Evolutionary conservation across 768 basidiomycete species (phyloP).

Genomic region (Hortiboletus campestris): DNA sequence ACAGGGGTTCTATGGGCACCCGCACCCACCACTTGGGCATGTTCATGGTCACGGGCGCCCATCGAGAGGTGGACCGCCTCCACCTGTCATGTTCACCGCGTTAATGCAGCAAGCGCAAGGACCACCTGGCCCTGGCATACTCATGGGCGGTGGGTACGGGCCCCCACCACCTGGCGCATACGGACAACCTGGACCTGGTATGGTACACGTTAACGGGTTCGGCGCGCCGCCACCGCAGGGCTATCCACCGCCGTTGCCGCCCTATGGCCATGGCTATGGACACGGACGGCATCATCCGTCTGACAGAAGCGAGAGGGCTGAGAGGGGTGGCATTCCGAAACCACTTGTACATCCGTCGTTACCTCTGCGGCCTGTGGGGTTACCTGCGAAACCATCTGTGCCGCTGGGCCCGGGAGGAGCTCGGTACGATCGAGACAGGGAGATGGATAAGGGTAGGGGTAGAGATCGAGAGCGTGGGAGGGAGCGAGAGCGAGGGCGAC

Average conservation of each 20-base stretch:
- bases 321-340: slow-evolving; percentile 4
- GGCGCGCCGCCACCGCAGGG: slow-evolving; percentile 11
- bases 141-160: slow-evolving; percentile 14
- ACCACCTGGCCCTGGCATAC: slow-evolving; percentile 7
- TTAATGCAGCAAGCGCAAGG: slow-evolving; percentile 29
- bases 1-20: slow-evolving; percentile 28
- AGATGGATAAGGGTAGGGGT: slow-evolving; percentile 4
- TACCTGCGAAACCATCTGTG: slow-evolving; percentile 20
- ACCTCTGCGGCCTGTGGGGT: slow-evolving; percentile 17
- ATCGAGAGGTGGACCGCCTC: slow-evolving; percentile 27
- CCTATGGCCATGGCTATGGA: slow-evolving; percentile 12
- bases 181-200: slow-evolving; percentile 9
- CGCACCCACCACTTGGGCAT: slow-evolving; percentile 29
- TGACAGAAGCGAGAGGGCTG: slow-evolving; percentile 18
- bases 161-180: slow-evolving; percentile 13
- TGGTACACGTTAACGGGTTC: slow-evolving; percentile 17
- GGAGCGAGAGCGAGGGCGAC: slow-evolving; percentile 19
- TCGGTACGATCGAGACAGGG: slow-evolving; percentile 21
- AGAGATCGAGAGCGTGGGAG: slow-evolving; percentile 13
- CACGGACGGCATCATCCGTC: slow-evolving; percentile 9
- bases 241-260: slow-evolving; percentile 19
- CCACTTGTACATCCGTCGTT: slow-evolving; percentile 18
- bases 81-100: slow-evolving; percentile 28
- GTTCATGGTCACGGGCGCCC: slow-evolving; percentile 30
- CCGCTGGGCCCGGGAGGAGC: slow-evolving; percentile 13